Conservation (phyloP, 495 filamentous ascomycete species). For the Xylaria intraflava region DNA sequence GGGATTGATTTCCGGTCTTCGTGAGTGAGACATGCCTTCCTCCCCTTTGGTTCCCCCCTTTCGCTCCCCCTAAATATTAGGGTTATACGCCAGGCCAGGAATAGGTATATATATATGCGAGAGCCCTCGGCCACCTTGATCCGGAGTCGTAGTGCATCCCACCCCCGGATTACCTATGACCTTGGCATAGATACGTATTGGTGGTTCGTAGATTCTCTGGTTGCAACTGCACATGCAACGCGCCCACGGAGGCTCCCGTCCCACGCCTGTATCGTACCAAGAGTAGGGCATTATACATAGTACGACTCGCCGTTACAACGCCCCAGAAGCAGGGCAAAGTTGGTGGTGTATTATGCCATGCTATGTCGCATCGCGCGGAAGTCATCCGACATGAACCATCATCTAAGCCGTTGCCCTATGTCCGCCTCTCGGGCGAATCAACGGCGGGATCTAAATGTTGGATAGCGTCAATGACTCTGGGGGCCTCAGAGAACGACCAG, state of each 20-base stretch:
- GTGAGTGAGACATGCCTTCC: no score
- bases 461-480: neutral
- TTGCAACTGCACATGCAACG: slow-evolving; percentile 2
- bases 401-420: neutral
- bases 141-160: neutral
- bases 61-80: neutral
- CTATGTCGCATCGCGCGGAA: slow-evolving; percentile 8
- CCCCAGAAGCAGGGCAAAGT: slow-evolving; percentile 2
- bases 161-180: neutral
- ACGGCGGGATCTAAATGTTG: neutral
- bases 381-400: slow-evolving; percentile 10
- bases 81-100: neutral
- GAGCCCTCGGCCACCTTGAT: no score
- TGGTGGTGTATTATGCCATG: slow-evolving; percentile 3
- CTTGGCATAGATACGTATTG: neutral
- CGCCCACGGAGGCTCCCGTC: slow-evolving; percentile 3
- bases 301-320: neutral
- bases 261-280: neutral
- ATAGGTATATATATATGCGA: no score
- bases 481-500: neutral
- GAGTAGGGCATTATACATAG: neutral
- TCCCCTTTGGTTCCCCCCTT: no score
- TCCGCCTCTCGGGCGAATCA: neutral
- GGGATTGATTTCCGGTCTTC: no score
- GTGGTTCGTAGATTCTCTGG: neutral